Percentiles rank a stretch among this genome's conserved stretches.
These are phyloP conservation scores for Arthrobotrys conoides DNA, from an alignment of 2,329 filamentous ascomycete genomes.

Conservation along the genomic window DNA sequence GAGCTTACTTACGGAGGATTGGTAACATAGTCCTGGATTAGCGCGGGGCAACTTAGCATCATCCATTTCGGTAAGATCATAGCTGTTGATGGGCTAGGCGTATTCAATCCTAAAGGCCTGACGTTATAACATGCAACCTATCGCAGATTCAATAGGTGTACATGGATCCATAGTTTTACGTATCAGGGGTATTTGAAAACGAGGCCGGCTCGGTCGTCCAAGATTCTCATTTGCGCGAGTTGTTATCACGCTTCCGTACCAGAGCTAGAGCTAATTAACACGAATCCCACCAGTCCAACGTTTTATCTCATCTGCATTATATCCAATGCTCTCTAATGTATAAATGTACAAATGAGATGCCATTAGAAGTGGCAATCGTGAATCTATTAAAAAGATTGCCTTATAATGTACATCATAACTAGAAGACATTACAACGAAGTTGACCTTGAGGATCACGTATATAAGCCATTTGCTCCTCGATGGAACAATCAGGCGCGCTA, in stretches of 20 bases:
- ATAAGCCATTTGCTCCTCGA: neutral
- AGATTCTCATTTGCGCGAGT: neutral
- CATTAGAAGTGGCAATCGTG: too few species aligned
- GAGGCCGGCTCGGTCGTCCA: neutral
- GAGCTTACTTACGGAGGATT: neutral
- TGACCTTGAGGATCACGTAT: neutral
- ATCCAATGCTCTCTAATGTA: too few species aligned
- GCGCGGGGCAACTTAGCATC: neutral
- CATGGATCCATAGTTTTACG: too few species aligned
- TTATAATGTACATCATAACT: neutral
- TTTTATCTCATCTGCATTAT: too few species aligned
- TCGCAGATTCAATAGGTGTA: too few species aligned
- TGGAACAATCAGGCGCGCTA: neutral
- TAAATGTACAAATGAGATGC: too few species aligned
- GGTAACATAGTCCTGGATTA: neutral
- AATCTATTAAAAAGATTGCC: too few species aligned
- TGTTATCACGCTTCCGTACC: neutral
- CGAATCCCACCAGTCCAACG: too few species aligned
- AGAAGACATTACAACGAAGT: constrained; percentile 18
- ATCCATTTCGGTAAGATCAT: constrained; percentile 7
- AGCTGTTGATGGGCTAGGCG: neutral
- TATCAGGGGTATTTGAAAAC: too few species aligned
- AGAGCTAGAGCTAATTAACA: neutral
- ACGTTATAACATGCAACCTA: too few species aligned
- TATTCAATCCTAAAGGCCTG: too few species aligned